These are phyloP conservation scores for Xylariaceae sp. DNA, from an alignment of 2,329 filamentous ascomycete genomes.

Conservation along the genomic window DNA sequence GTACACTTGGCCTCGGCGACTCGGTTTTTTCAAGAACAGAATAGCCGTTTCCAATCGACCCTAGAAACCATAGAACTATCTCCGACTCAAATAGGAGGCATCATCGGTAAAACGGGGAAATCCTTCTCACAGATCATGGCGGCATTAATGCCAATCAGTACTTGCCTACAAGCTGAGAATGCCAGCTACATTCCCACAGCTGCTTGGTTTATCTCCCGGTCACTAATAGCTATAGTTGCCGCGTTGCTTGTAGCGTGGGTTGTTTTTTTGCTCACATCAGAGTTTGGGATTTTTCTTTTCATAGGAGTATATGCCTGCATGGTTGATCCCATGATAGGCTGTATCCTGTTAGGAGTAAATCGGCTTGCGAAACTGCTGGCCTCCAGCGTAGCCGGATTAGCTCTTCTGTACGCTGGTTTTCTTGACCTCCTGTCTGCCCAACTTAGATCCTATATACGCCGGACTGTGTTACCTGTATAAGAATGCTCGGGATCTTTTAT, in stretches of 20 bases:
- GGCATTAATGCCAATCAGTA: background rate
- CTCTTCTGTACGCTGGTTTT: no score
- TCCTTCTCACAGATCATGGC: background rate
- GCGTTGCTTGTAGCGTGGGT: background rate
- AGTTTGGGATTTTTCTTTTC: background rate
- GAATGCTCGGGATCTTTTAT: no score
- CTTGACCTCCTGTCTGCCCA: no score
- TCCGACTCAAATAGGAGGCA: constrained; percentile 1
- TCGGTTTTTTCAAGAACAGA: constrained; percentile 6
- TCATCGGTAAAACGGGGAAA: background rate
- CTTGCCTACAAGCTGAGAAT: background rate
- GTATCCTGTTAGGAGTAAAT: no score
- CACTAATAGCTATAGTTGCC: background rate
- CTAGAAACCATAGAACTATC: background rate
- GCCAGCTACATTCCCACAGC: background rate
- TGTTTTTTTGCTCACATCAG: background rate
- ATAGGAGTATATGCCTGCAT: background rate
- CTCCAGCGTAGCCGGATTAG: no score
- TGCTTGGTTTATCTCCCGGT: background rate
- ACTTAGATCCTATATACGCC: no score
- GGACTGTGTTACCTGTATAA: no score
- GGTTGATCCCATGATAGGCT: background rate
- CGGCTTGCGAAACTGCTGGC: no score
- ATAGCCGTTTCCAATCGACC: constrained; percentile 2
- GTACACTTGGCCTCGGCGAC: background rate